Percentiles rank a stretch among this genome's conserved stretches.
phyloP scores from a whole-genome alignment of 2,329 filamentous ascomycete genomes.

The Trichoderma cornu-damae region DNA sequence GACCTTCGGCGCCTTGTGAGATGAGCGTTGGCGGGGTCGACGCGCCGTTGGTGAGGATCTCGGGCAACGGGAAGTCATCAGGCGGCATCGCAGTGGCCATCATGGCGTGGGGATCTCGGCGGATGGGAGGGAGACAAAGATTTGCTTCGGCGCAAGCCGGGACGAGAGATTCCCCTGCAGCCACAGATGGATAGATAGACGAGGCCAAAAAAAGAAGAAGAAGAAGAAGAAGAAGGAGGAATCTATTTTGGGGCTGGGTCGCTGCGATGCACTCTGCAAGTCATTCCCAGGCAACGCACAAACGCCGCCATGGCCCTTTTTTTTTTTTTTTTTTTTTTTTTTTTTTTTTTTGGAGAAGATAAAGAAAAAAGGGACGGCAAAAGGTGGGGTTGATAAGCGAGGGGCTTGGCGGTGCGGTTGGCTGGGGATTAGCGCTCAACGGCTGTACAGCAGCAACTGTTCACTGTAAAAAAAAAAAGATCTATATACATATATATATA shows the following conservation, averaged over 20 bases:
- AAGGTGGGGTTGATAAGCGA: neutral
- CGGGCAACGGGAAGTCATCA: constrained; percentile 52
- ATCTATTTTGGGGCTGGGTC: neutral
- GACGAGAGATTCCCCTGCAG: neutral
- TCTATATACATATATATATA: too few species aligned
- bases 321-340: constrained; percentile 11
- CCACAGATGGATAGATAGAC: neutral
- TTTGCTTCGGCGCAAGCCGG: neutral
- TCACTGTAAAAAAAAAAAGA: too few species aligned
- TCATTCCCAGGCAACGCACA: neutral
- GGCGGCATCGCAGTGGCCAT: constrained; percentile 11
- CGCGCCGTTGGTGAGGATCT: constrained; percentile 58
- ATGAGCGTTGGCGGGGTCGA: constrained; percentile 62
- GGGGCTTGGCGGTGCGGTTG: neutral
- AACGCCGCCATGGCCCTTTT: neutral
- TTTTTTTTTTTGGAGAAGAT: constrained; percentile 5
- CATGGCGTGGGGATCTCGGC: neutral
- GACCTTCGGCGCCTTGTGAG: constrained; percentile 91
- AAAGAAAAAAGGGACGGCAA: neutral
- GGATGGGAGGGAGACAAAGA: neutral
- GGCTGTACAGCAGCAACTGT: neutral
- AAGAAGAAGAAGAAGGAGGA: neutral
- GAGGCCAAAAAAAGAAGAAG: too few species aligned
- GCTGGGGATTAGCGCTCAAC: neutral
- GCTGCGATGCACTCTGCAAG: constrained; percentile 17